Base-by-base conservation (phyloP, 2,329 filamentous ascomycete species). In the Paraphoma chrysanthemicola region DNA sequence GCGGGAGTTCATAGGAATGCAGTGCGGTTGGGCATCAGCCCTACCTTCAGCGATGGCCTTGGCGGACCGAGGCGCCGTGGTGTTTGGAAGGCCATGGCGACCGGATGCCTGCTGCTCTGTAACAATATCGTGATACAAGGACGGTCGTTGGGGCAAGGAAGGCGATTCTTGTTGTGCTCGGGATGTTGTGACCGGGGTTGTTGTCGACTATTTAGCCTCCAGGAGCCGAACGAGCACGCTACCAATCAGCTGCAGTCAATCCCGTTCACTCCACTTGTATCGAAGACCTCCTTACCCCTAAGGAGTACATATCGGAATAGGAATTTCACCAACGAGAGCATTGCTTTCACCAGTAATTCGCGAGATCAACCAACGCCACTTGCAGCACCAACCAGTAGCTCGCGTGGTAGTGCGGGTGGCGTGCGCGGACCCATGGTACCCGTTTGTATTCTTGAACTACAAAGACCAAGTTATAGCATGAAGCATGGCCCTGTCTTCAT, bases 21-120 rank as follows among this genome's bases (percentile, higher is more conserved):
- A 43, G 67, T 57, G n/a, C 68, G 70, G 18, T 41, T 14, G 52
- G 14, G 46, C 18, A 50, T 30, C 28, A 44, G 16, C 38, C 33
- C 8, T 44, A 53, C 51, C 17, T 72, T 67, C 53, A 79, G 76
- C 17, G 75, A 77, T 12, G 79, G 79, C 45, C 79, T 75, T 44
- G 73, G 67, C 53, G 69, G 63, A 10, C 69, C 72, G 38, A 75
- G 67, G 50, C 75, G 68, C 44, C 78, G 72, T 17, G 79, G 79
- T 51, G 79, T 81, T 57, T 79, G 77, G 12, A 76, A 65, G n/a
- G 78, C 69, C 78, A 79, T 79, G 46, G 54, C 67, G 48, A 50
- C 56, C 56, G 61, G 56, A 48, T 62, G 45, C 54, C 60, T 60
- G 29, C 39, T 36, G 53, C 56, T 55, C 41, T 49, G 52, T 56